Percentiles rank a stretch among this genome's conserved stretches.
These are phyloP conservation scores for Penicillium lagena DNA, from an alignment of 495 filamentous ascomycete species.

Conservation along the genomic window DNA sequence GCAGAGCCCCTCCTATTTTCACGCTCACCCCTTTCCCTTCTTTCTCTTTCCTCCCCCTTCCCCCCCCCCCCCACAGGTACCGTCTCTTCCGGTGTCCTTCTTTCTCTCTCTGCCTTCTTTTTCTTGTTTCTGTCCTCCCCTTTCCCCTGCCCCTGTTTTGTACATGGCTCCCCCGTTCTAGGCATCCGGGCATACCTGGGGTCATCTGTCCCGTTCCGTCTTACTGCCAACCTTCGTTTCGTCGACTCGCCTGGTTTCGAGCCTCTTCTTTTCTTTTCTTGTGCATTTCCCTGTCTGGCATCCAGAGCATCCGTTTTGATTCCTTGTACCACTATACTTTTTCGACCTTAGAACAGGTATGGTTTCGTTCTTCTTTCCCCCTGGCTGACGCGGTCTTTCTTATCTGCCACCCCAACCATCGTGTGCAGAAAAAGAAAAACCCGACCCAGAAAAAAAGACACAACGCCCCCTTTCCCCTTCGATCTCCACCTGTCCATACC, in stretches of 20 bases:
- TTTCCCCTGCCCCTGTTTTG: conserved; percentile 20
- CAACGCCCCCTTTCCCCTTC: conserved; percentile 10
- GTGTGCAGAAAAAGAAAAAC: conserved; percentile 7
- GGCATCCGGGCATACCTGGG: conserved; percentile 11
- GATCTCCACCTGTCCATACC: conserved; percentile 4
- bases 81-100: no score
- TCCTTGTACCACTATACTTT: conserved; percentile 35
- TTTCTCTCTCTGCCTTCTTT: conserved; percentile 6
- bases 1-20: conserved; percentile 12
- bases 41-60: conserved; percentile 8
- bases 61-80: not conserved
- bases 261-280: conserved; percentile 27
- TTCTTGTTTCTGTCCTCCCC: conserved; percentile 12
- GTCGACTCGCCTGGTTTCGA: conserved; percentile 29
- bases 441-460: not conserved
- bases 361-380: conserved; percentile 3
- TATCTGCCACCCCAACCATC: conserved; percentile 6
- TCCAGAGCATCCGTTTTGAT: conserved; percentile 21
- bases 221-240: conserved; percentile 32
- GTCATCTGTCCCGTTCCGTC: conserved; percentile 6
- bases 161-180: conserved; percentile 35
- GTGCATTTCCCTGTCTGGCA: conserved; percentile 25
- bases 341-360: conserved; percentile 35
- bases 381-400: conserved; percentile 24
- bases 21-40: conserved; percentile 8